These are phyloP conservation scores for Euptelea pleiosperma DNA, from an alignment of 164 flowering plant genomes.

Conservation along the genomic window DNA sequence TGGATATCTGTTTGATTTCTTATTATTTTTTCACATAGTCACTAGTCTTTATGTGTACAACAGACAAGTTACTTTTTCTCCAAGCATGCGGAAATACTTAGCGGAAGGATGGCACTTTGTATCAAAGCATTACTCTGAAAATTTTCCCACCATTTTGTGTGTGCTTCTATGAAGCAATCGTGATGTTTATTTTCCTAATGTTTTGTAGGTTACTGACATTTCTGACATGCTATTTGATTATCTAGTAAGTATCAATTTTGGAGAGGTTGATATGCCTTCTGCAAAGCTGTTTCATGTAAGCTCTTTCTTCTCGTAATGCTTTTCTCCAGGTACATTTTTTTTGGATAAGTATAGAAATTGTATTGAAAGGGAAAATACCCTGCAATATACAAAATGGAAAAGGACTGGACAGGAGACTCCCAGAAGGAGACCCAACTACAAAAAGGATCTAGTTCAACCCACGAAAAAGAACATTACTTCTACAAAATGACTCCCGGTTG, in stretches of 20 bases:
- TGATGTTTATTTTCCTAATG: neutral
- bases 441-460: no score
- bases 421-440: no score
- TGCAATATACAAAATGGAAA: no score
- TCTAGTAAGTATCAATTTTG: constrained; percentile 36
- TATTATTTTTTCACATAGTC: neutral
- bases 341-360: no score
- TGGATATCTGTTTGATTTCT: neutral
- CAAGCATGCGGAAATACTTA: neutral
- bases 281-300: constrained; percentile 36
- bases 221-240: constrained; percentile 56
- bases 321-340: no score
- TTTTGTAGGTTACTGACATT: constrained; percentile 59
- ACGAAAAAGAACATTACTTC: no score
- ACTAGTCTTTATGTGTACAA: no score
- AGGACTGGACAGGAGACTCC: no score
- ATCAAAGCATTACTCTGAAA: neutral
- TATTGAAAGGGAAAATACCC: no score
- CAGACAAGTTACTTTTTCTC: no score
- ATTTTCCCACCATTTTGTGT: neutral
- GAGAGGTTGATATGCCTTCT: constrained; percentile 27
- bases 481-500: no score
- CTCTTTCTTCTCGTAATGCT: constrained; percentile 4
- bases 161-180: neutral
- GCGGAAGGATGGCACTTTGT: neutral